phyloP scores from a whole-genome alignment of 148 eudicot genomes.

The Polygonum aviculare region DNA sequence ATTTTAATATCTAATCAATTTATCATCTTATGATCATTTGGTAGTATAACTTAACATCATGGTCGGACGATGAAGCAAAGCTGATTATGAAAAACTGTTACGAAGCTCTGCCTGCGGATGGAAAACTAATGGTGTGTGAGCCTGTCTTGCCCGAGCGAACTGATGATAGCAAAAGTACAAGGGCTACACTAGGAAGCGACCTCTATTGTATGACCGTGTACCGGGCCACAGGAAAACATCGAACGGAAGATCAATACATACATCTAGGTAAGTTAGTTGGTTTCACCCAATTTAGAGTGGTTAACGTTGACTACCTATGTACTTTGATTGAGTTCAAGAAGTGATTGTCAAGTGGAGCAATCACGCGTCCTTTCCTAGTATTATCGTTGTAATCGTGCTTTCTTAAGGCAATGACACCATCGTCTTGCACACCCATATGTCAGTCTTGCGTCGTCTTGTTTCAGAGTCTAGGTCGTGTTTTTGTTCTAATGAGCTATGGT shows the following conservation, averaged over 20 bases:
- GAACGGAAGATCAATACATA: slow-evolving; percentile 43
- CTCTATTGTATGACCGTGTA: slow-evolving; percentile 56
- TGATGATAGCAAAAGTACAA: slow-evolving; percentile 39
- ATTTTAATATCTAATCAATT: not conserved
- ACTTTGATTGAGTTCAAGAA: slow-evolving; percentile 42
- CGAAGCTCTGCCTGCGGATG: slow-evolving; percentile 13
- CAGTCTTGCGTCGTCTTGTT: too few relatives aligned
- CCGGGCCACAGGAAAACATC: slow-evolving; percentile 41
- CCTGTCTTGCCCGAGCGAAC: slow-evolving; percentile 1
- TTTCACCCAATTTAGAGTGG: slow-evolving; percentile 32
- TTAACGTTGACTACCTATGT: slow-evolving; percentile 39
- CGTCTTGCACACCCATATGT: too few relatives aligned
- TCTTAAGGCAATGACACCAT: too few relatives aligned
- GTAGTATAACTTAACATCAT: slow-evolving; percentile 51
- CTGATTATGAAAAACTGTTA: slow-evolving; percentile 36
- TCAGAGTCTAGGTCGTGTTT: too few relatives aligned
- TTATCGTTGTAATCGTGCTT: too few relatives aligned
- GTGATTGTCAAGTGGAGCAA: slow-evolving; percentile 2
- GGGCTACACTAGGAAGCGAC: slow-evolving; percentile 49
- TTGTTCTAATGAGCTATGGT: too few relatives aligned
- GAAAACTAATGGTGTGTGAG: too few relatives aligned
- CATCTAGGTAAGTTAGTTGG: slow-evolving; percentile 35
- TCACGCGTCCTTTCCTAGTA: not conserved
- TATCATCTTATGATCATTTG: not conserved
- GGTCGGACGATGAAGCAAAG: slow-evolving; percentile 37